Evolutionary conservation across 768 basidiomycete species (phyloP).

Genomic region (Leccinum obscurum): DNA sequence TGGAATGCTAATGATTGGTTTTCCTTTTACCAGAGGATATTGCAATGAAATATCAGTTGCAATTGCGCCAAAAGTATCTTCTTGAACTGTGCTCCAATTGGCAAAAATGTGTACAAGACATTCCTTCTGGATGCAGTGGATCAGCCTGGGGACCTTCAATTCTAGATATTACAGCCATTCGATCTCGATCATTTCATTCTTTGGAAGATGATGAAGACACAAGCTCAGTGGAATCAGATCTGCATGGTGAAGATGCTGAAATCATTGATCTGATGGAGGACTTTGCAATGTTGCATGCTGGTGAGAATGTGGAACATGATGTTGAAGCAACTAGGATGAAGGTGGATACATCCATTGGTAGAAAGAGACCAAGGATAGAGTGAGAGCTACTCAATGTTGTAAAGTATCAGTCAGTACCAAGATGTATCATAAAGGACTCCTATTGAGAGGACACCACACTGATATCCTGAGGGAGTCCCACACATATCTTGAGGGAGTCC

Average conservation of each 20-base stretch:
- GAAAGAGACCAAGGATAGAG: not conserved
- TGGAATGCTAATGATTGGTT: not conserved
- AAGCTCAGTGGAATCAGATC: not conserved
- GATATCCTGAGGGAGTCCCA: too few relatives aligned
- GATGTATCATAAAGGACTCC: too few relatives aligned
- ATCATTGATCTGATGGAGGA: not conserved
- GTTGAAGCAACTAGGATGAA: not conserved
- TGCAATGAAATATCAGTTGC: not conserved
- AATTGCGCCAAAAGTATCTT: not conserved
- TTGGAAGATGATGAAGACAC: not conserved
- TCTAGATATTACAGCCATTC: not conserved
- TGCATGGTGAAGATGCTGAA: not conserved
- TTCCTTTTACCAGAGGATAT: not conserved
- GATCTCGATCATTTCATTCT: not conserved
- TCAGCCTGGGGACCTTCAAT: not conserved
- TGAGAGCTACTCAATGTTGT: not conserved
- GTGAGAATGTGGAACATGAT: not conserved
- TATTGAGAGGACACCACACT: too few relatives aligned
- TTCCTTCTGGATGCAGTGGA: not conserved
- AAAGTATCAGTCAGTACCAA: too few relatives aligned
- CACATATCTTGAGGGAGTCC: too few relatives aligned
- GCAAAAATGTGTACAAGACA: not conserved
- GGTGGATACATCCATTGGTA: not conserved
- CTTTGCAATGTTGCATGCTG: not conserved
- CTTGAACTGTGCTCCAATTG: not conserved